These are phyloP conservation scores for Auriscalpium microsporum DNA, from an alignment of 768 basidiomycete species.

Conservation along the genomic window DNA sequence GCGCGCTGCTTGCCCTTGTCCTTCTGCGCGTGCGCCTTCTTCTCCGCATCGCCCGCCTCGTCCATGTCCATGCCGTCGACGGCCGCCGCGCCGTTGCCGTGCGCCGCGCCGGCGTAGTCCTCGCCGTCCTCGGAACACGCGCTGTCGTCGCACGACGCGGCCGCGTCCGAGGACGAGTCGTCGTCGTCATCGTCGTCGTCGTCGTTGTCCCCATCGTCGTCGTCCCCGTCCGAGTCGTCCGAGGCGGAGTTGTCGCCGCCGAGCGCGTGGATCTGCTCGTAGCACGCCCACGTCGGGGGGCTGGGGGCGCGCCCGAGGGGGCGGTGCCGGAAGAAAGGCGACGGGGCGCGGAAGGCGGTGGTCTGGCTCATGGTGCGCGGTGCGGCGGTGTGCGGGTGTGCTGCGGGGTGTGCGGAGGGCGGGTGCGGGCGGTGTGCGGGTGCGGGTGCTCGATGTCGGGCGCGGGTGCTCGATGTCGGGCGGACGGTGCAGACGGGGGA, in stretches of 20 bases:
- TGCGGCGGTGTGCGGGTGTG: conserved; percentile 2
- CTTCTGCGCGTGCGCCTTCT: conserved; percentile 36
- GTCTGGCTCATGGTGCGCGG: neutral
- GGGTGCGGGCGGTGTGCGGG: neutral
- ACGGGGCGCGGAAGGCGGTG: conserved; percentile 14
- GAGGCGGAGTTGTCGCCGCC: conserved; percentile 46
- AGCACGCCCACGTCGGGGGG: conserved; percentile 84
- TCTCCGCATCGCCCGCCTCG: conserved; percentile 30
- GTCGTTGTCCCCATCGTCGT: conserved; percentile 33
- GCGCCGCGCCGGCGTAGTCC: conserved; percentile 35
- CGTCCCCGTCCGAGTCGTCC: conserved; percentile 43
- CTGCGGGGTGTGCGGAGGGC: conserved; percentile 10
- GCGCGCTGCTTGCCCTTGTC: conserved; percentile 82
- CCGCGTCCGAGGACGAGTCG: neutral
- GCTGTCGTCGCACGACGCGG: conserved; percentile 33
- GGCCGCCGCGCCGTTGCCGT: conserved; percentile 18
- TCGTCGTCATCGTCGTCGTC: conserved; percentile 60
- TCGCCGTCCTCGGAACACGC: conserved; percentile 74
- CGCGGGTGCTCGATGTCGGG: neutral
- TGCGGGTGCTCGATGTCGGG: neutral
- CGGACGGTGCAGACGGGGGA: neutral
- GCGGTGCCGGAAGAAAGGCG: conserved; percentile 55
- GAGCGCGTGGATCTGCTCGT: conserved; percentile 69
- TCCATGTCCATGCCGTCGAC: conserved; percentile 47
- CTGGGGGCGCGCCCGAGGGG: conserved; percentile 74